Base-by-base conservation (phyloP, 208 protist genomes). In the Wallacemonas sp. region DNA sequence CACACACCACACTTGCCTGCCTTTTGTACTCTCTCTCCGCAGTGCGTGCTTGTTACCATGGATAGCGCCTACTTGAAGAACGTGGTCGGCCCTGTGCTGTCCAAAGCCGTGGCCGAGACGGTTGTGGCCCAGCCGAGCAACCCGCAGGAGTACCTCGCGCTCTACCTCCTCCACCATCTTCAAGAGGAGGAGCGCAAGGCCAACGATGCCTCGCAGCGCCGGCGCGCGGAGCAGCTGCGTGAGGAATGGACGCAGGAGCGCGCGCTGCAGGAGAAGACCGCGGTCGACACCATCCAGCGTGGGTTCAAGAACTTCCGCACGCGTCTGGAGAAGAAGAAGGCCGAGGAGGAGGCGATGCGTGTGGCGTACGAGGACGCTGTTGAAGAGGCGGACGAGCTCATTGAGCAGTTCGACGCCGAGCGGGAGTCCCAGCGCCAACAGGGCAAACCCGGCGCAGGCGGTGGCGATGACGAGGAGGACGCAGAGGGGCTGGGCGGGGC, bases 31-130 rank as follows among this genome's bases (percentile, higher is more conserved):
- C 25, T 32, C n/a, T 57, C 50, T 41, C 14, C 26, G 4, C 50
- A 5, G 8, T 12, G 5, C 42, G 5, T 42, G 7, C 11, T 38
- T 10, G 20, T 42, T 42, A 16, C 28, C 31, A 92, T 91, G 79
- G 90, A 97, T 64, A 95, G 79, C 65, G 83, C 86, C 11, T 97
- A 94, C 65, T 74, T 97, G 38, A 96, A 94, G 75, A 82, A 81
- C 61, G 77, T 69, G 38, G 81, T 95, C 16, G 90, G 93, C 10
- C 73, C 81, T 14, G 76, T 96, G 31, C 79, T 97, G 28, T 89
- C 89, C 31, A 94, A 94, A 71, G 93, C 86, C n/a, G 70, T 97
- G 1, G 93, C 93, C 2, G 88, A 96, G 59, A 95, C 89, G 14
- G 86, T 94, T 18, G 76, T 91, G 5, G 93, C 89, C 10, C 86